A percentile compares a stretch with the other conserved stretches of the same genome.
Evolutionary conservation across 2,329 filamentous ascomycete genomes (phyloP).

Genomic region (Anthostomella pinea): DNA sequence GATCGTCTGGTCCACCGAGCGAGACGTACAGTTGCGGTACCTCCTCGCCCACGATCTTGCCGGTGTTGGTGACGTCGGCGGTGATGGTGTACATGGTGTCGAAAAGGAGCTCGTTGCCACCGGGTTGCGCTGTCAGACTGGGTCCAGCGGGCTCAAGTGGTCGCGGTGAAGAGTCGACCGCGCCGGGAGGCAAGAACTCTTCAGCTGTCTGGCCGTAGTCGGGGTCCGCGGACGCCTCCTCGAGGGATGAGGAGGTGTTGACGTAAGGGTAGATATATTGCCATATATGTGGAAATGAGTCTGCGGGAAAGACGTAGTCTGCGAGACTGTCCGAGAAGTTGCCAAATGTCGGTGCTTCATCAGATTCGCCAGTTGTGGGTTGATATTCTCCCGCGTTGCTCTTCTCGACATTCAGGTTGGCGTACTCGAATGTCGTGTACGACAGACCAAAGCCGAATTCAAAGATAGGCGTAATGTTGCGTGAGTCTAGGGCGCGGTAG

Average conservation of each 20-base stretch:
- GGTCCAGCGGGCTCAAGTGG: constrained; percentile 45
- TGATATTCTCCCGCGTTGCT: constrained; percentile 49
- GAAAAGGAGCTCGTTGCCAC: constrained; percentile 64
- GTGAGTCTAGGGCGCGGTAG: constrained; percentile 71
- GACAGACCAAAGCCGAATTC: constrained; percentile 80
- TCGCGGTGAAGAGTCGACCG: constrained; percentile 55
- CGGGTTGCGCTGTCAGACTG: constrained; percentile 47
- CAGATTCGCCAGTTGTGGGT: constrained; percentile 60
- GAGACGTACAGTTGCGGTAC: constrained; percentile 76
- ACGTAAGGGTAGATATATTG: constrained; percentile 70
- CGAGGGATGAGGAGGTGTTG: constrained; percentile 56
- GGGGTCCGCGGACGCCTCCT: constrained; percentile 54
- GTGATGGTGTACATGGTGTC: constrained; percentile 67
- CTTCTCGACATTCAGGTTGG: constrained; percentile 59
- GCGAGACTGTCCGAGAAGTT: constrained; percentile 59
- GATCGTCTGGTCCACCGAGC: constrained; percentile 75
- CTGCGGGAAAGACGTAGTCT: constrained; percentile 67
- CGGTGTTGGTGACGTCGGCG: constrained; percentile 70
- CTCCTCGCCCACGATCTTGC: constrained; percentile 62
- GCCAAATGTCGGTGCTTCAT: constrained; percentile 61
- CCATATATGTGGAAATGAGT: constrained; percentile 47
- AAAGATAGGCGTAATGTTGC: constrained; percentile 65
- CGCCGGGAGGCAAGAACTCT: constrained; percentile 59
- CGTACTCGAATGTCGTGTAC: constrained; percentile 77
- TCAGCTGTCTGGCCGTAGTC: constrained; percentile 57